Base-by-base conservation (phyloP, 768 basidiomycete species). In the Podaxis pistillaris region DNA sequence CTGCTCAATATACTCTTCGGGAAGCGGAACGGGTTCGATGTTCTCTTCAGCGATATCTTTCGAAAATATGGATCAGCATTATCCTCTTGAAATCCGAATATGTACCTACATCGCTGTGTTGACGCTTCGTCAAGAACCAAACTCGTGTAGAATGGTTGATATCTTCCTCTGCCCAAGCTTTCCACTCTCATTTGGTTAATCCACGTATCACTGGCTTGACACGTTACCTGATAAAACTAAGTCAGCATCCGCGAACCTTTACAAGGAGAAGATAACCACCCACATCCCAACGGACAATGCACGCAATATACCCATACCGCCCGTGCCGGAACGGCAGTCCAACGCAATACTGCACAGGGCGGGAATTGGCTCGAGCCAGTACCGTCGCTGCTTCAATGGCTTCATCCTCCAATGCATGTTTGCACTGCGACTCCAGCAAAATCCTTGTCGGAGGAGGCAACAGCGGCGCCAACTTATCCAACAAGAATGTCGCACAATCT, bases 281-380 rank as follows among this genome's bases (percentile, higher is more conserved):
- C 63, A 84, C 82, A 70, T 83, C 81, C 83, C 83, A 85, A 8
- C 77, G 79, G 56, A 75, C 72, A 44, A 84, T 78, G 51, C 78
- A 79, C 22, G 79, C 83, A 7, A 72, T 58, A 65, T 83, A 82
- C 5, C 69, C 71, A 57, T 77, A 78, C 52, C 65, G 71, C 41
- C 54, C 68, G 66, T 83, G 82, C 54, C 68, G 66, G 60, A 83
- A 81, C 30, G 79, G 70, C 79, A 81, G 78, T 11, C 84, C 84
- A 33, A 83, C 82, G 61, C 81, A 83, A 66, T 79, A 74, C 65
- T 74, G 71, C 11, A 83, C 70, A 12, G 44, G 36, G 5, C 17
- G 3, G 13, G 30, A 26, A 37, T 22, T 7, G 30, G 5, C 26
- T 24, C 61, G 54, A 19, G 33, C 26, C 24, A 49, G 54, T 3